Conservation (phyloP, 495 filamentous ascomycete species). For the Penicillium dipodomyicola region DNA sequence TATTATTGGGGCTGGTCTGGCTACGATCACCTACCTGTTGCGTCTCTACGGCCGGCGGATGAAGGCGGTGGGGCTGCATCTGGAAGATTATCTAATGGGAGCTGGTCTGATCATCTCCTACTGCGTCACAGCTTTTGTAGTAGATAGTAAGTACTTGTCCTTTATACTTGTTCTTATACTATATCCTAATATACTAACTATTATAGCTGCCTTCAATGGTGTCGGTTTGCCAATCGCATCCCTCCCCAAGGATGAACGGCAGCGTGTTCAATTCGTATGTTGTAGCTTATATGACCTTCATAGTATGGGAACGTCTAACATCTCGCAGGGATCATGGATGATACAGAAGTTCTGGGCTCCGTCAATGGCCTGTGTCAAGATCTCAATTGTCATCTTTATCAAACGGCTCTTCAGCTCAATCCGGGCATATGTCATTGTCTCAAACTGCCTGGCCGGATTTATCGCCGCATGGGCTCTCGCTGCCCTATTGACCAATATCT, state of each 20-base stretch:
- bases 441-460: slow-evolving; percentile 4
- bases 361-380: slow-evolving; percentile 33
- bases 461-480: slow-evolving; percentile 22
- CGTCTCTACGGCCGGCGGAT: background rate
- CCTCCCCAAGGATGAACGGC: background rate
- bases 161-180: no score
- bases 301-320: background rate
- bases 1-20: slow-evolving; percentile 19
- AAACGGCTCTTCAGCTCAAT: slow-evolving; percentile 23
- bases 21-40: background rate
- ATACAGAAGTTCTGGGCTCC: slow-evolving; percentile 28
- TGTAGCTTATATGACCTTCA: background rate
- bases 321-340: slow-evolving; percentile 23
- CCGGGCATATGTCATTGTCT: slow-evolving; percentile 3
- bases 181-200: background rate
- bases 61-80: background rate
- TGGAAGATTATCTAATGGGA: slow-evolving; percentile 6
- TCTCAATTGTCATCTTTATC: slow-evolving; percentile 36
- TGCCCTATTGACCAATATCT: slow-evolving; percentile 23
- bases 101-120: background rate
- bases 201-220: slow-evolving; percentile 1
- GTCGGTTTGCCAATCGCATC: background rate
- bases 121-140: slow-evolving; percentile 1
- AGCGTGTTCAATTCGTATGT: background rate
- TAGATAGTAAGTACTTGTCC: background rate